phyloP scores from a whole-genome alignment of 148 eudicot species.

The Spergularia marina region DNA sequence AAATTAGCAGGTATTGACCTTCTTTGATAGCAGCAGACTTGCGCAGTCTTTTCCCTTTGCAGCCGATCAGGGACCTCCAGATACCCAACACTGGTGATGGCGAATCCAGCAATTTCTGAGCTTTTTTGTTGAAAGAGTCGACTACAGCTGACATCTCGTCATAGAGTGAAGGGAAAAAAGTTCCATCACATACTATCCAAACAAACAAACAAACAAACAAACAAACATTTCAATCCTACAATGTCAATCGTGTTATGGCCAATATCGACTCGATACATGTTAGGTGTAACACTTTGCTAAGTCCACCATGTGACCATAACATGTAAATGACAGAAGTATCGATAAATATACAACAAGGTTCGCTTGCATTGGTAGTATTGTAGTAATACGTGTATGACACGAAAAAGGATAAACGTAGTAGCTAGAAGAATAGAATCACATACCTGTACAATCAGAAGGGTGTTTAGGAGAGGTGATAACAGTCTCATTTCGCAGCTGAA shows the following conservation, averaged over 20 bases:
- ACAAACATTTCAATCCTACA: neutral
- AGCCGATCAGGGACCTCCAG: slow-evolving; percentile 7
- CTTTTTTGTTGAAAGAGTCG: slow-evolving; percentile 12
- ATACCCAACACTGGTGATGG: slow-evolving; percentile 1
- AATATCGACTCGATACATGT: too few relatives aligned
- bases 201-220: neutral
- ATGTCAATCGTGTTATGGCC: too few relatives aligned
- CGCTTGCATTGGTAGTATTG: too few relatives aligned
- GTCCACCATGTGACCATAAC: too few relatives aligned
- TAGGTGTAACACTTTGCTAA: too few relatives aligned
- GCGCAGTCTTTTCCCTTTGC: neutral
- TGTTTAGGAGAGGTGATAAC: neutral
- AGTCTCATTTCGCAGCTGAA: neutral
- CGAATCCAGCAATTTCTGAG: slow-evolving; percentile 20
- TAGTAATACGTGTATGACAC: too few relatives aligned
- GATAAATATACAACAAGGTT: too few relatives aligned
- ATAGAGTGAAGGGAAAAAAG: slow-evolving; percentile 19
- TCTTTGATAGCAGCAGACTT: slow-evolving; percentile 7
- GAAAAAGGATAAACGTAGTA: too few relatives aligned
- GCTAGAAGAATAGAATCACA: neutral
- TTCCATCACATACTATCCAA: slow-evolving; percentile 21
- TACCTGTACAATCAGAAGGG: slow-evolving; percentile 21
- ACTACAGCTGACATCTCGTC: slow-evolving; percentile 25
- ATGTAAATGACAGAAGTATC: too few relatives aligned
- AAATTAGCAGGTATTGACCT: slow-evolving; percentile 17